Base-by-base conservation (phyloP, 495 filamentous ascomycete species). In the Penicillium maclennaniae region DNA sequence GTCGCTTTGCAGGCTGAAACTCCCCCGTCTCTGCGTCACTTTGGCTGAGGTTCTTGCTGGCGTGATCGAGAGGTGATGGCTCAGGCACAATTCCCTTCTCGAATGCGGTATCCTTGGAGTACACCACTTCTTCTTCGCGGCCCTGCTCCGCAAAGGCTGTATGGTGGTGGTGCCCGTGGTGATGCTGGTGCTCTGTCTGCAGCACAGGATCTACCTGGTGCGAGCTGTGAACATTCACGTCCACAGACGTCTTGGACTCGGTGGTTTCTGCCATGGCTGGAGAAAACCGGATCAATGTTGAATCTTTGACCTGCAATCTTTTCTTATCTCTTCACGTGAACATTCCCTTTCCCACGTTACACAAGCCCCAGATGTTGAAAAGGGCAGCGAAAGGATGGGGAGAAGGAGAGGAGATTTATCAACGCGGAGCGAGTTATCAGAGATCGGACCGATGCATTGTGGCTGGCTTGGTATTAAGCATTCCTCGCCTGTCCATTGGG, bases 131-230 rank as follows among this genome's bases (percentile, higher is more conserved):
- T 38, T 83, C 71, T 9, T 72, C 38, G 17, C 69, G 68, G 47
- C 70, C 71, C 55, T 69, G 60, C 57, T 74, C 67, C n/a, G 79
- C 71, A 36, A 63, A 62, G 6, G 66, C 55, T 10, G 61, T 66
- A 51, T 84, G 80, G 55, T 82, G 79, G 7, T 77, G 62, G 60
- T 84, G 81, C 6, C 45, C 53, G 55, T 82, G 78, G 26, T 69
- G 74, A 58, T 83, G 80, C 58, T 83, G 65, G 23, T 68, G 41
- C 17, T 53, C 50, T 5, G 55, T 37, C 43, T 61, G 53, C 34
- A 64, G 44, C 21, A 43, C 58, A 3, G 63, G 63, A 28, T 66
- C 63, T 47, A 41, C 27, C 34, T 44, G 43, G 23, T 25, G 45
- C 2, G 42, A 26, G 31, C 6, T 17, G 9, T 31, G 40, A 9